Evolutionary conservation across 2,329 filamentous ascomycete genomes (phyloP), one percentile per base, ranked within the genome.

Genomic region (Metarhizium guizhouense): DNA sequence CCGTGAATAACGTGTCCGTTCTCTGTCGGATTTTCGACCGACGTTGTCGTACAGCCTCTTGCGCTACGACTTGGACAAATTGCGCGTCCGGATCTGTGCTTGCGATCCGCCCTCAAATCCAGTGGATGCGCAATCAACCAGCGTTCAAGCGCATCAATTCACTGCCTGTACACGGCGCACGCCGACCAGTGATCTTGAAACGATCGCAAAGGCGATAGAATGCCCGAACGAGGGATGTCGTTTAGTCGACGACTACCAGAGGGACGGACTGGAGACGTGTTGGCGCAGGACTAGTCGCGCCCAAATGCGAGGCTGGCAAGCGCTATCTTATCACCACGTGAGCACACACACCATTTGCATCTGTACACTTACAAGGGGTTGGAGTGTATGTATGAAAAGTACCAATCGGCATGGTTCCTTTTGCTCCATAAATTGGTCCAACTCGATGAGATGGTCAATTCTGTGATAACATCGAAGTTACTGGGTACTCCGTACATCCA

Each of bases 371-470:
- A 25, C n/a, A n/a, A n/a, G n/a, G n/a, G n/a, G n/a, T n/a, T n/a
- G n/a, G n/a, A n/a, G n/a, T 25, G 25, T 4, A 25, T 25, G 25
- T 3, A 1, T n/a, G 5, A 8, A 4, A 30, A 13, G 25, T 11
- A 53, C 63, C 65, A 67, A 66, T 66, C 65, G 64, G 64, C 56
- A 60, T 13, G 36, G 25, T 63, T 59, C 61, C 62, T 49, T 32
- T 40, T 18, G 16, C n/a, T 30, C 49, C 45, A 13, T 18, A 4
- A 47, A 47, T 25, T 25, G 25, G 16, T 25, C 18, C 4, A 47
- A 20, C 43, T 47, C 43, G 18, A 25, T 8, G 16, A 10, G 43
- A 7, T 47, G n/a, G 18, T 3, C n/a, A 47, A 34, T 34, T 47
- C 18, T 25, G 11, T 18, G 43, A 25, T n/a, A 47, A 4, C 43